These are phyloP conservation scores for Chlorella sorokiniana DNA, from an alignment of 139 green algal species.

Conservation along the genomic window DNA sequence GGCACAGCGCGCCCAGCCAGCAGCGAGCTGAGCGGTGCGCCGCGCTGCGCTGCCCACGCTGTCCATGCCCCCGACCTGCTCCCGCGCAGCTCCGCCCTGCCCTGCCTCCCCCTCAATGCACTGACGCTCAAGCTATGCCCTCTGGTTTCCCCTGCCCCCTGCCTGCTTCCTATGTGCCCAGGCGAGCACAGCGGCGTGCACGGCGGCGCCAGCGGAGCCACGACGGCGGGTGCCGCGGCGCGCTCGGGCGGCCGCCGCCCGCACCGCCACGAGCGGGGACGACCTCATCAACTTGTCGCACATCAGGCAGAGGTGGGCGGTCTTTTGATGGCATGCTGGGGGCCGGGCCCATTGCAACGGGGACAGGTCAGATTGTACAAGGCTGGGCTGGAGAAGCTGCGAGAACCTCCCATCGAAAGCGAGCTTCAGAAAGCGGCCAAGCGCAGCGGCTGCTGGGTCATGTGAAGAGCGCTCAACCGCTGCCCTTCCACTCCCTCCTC, in stretches of 20 bases:
- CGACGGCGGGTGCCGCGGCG: neutral
- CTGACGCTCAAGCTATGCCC: neutral
- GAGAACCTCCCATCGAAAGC: too few relatives aligned
- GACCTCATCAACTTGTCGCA: neutral
- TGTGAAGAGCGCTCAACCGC: too few relatives aligned
- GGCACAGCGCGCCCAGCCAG: neutral
- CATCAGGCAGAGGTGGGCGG: slow-evolving; percentile 5
- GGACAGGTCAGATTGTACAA: too few relatives aligned
- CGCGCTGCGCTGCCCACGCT: neutral
- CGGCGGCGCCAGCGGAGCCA: neutral
- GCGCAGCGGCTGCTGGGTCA: too few relatives aligned
- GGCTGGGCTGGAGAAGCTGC: too few relatives aligned
- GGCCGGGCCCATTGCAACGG: neutral
- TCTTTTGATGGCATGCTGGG: neutral
- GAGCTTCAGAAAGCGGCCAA: too few relatives aligned
- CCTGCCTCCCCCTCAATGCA: neutral
- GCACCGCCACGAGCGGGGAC: slow-evolving; percentile 3
- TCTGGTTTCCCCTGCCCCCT: neutral
- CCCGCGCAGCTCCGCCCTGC: neutral
- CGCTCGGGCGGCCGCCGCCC: neutral
- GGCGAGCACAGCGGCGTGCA: slow-evolving; percentile 28
- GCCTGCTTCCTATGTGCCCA: neutral
- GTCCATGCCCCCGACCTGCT: too few relatives aligned
- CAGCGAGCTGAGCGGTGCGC: slow-evolving; percentile 9
- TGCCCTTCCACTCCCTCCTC: neutral